Evolutionary conservation across 2,329 filamentous ascomycete species (phyloP), one percentile per base, ranked within the genome.

Genomic region (Didymellaceae sp.): DNA sequence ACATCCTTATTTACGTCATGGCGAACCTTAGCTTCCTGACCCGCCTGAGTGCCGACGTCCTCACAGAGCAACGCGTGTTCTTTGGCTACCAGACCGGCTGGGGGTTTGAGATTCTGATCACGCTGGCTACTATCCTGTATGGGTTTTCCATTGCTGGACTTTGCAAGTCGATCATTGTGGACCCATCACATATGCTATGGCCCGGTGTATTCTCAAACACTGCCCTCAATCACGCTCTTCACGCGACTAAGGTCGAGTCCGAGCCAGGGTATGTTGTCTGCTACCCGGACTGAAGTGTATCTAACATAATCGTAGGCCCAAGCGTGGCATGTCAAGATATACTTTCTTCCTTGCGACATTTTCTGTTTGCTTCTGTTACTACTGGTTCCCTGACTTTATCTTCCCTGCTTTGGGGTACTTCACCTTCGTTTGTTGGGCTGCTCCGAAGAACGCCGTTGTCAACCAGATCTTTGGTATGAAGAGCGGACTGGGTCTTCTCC

Each of bases 381-480:
- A 38, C 26, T 38, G 35, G 35, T 38, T 38, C 13, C 35, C 35
- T 10, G 35, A 38, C 35, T 38, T 38, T 9, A 38, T 38, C 13
- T 26, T 26, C 14, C 35, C 35, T 11, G 35, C 35, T 25, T 16
- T 38, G n/a, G 14, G 35, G 8, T 38, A 38, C n/a, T 38, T 38
- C 9, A 38, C 35, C 6, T 38, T 38, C 6, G 6, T 26, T 11
- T 38, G 35, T 8, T 38, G 35, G 35, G 35, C 35, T 38, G 35
- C 35, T 17, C 35, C 35, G 3, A 18, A 26, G 8, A 38, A 38
- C 6, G 9, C n/a, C 4, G 22, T 38, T 2, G 22, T 38, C 22
- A 38, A 38, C 18, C 35, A 38, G n/a, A 21, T 41, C 13, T 31
- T 32, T 7, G 38, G 38, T 17, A 32, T 32, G 25, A 31, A 41